phyloP scores from a whole-genome alignment of 345 rosid species.

The Boechera divaricarpa region DNA sequence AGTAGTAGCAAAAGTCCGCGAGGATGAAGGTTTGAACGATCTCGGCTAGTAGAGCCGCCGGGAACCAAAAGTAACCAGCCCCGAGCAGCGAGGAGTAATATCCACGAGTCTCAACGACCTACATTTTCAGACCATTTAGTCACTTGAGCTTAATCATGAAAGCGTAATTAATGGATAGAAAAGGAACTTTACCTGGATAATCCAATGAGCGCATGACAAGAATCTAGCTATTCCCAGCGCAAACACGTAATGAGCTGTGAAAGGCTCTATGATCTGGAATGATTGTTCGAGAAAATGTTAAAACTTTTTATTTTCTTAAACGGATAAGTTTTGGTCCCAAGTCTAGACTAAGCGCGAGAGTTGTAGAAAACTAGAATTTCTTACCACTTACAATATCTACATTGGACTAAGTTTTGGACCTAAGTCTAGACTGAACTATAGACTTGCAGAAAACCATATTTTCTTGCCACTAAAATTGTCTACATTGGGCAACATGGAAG shows the following conservation, averaged over 20 bases:
- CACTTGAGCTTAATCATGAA: constrained; percentile 4
- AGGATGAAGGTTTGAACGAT: constrained; percentile 83
- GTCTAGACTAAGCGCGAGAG: background rate
- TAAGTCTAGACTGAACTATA: background rate
- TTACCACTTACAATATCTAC: background rate
- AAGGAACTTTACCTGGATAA: constrained; percentile 57
- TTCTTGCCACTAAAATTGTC: background rate
- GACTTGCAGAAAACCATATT: background rate
- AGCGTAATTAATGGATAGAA: background rate
- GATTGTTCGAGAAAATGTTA: constrained; percentile 18
- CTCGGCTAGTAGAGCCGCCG: constrained; percentile 62
- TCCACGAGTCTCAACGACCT: constrained; percentile 67
- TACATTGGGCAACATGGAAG: constrained; percentile 1
- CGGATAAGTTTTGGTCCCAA: background rate
- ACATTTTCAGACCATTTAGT: constrained; percentile 16
- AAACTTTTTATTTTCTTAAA: background rate
- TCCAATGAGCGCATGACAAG: constrained; percentile 82
- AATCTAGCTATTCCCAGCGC: constrained; percentile 81
- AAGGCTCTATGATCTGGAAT: constrained; percentile 83
- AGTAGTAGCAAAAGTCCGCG: constrained; percentile 88
- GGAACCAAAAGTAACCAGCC: constrained; percentile 73
- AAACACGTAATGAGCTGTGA: constrained; percentile 84
- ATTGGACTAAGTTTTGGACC: background rate
- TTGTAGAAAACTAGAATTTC: background rate
- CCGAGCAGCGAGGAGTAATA: constrained; percentile 54